These are phyloP conservation scores for Debaryomyces coudertii DNA, from an alignment of 1,139 yeast species.

Conservation along the genomic window DNA sequence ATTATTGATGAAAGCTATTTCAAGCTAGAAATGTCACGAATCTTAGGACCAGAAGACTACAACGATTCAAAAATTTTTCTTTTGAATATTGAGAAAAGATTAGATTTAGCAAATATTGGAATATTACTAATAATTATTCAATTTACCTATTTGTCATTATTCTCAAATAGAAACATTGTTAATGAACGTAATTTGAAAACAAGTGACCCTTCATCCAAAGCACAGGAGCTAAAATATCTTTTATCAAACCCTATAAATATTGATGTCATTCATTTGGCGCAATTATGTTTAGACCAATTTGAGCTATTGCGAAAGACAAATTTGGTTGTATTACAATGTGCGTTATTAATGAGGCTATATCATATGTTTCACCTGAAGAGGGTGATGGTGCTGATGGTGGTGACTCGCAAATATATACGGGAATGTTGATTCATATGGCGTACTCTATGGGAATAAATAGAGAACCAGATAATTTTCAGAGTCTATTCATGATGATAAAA, in stretches of 20 bases:
- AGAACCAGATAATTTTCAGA: slow-evolving; percentile 43
- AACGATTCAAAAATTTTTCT: slow-evolving; percentile 20
- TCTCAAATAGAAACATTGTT: slow-evolving; percentile 24
- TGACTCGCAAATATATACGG: slow-evolving; percentile 46
- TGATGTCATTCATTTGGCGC: slow-evolving; percentile 28
- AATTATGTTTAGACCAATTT: slow-evolving; percentile 30
- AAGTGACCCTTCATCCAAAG: slow-evolving; percentile 18
- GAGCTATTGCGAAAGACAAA: slow-evolving; percentile 24
- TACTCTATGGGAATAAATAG: slow-evolving; percentile 52
- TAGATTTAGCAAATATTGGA: slow-evolving; percentile 53
- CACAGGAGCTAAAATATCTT: slow-evolving; percentile 25
- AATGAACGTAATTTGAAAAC: slow-evolving; percentile 19
- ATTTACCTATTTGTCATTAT: slow-evolving; percentile 40
- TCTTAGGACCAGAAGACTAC: slow-evolving; percentile 29
- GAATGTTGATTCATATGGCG: slow-evolving; percentile 50
- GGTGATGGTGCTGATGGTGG: slow-evolving; percentile 49
- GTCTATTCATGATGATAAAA: slow-evolving; percentile 24
- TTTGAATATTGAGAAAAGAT: slow-evolving; percentile 36
- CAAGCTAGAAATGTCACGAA: slow-evolving; percentile 19
- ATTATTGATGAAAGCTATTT: slow-evolving; percentile 39
- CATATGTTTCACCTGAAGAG: slow-evolving; percentile 52
- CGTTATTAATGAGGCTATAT: slow-evolving; percentile 46
- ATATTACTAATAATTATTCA: slow-evolving; percentile 44
- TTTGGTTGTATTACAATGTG: slow-evolving; percentile 29
- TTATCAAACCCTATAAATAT: slow-evolving; percentile 29